Base-by-base conservation (phyloP, 2,329 filamentous ascomycete species). In the Colletotrichum lindemuthianum region DNA sequence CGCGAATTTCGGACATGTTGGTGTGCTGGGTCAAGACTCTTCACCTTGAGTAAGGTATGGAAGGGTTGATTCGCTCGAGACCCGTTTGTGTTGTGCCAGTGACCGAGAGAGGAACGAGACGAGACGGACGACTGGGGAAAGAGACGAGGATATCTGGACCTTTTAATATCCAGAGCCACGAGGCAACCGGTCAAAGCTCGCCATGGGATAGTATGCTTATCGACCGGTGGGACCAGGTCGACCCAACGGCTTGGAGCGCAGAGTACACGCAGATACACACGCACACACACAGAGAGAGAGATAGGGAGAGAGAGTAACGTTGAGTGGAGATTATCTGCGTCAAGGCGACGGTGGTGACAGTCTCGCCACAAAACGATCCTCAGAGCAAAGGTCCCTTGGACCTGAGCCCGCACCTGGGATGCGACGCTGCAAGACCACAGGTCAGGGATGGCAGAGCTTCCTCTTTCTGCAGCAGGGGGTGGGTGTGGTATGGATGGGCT, bases 71-170 rank as follows among this genome's bases (percentile, higher is more conserved):
- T 37, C 45, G 47, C 51, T 24, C 5, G 51, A 52, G 37, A 65
- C 63, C 63, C 63, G 63, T 57, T 50, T 40, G 57, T 47, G 32
- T 47, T 34, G 9, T 57, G 63, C 63, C 63, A 65, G 63, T 65
- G 63, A 65, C 58, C 58, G 63, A 61, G 24, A 24, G 24, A 24
- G 40, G 5, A 65, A 53, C 40, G 48, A 50, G 33, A 47, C 39
- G 39, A 39, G 39, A 36, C 16, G n/a, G 34, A 13, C 10, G 7
- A 52, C 50, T 8, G 36, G 40, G 13, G 47, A 4, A 24, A 24
- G 24, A 24, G 50, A 24, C 16, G 58, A 63, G 58, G 51, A 56
- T 24, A 52, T 57, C 36, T 16, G 32, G 13, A 47, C 51, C 61
- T 55, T 65, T 57, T 65, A 65, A 63, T 39, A 57, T 57, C 12